Evolutionary conservation across 1,284 basidiomycete genomes (phyloP).

Genomic region (Cryptococcus jaspeensis): DNA sequence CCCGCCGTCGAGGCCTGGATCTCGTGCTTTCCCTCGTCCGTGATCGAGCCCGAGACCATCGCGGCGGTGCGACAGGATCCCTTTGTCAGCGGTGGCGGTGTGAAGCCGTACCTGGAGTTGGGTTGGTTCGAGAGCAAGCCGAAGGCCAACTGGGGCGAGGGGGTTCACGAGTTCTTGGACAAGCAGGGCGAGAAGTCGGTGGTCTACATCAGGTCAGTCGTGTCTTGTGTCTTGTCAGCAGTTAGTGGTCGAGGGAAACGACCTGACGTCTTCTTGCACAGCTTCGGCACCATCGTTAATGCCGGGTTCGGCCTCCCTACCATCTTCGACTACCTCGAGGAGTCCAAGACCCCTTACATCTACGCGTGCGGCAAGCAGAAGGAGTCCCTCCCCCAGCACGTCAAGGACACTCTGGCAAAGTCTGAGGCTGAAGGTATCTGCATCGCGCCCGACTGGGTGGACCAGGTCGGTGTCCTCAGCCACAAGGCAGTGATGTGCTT

Average conservation of each 20-base stretch:
- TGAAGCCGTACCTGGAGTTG: conserved; percentile 11
- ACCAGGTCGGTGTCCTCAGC: conserved; percentile 11
- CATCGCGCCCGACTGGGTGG: conserved; percentile 16
- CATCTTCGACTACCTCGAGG: conserved; percentile 8
- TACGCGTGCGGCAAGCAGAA: conserved; percentile 17
- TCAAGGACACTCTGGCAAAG: conserved; percentile 3
- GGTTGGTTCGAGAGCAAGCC: conserved; percentile 15
- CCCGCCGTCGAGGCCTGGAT: conserved; percentile 8
- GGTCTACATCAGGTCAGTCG: conserved; percentile 17
- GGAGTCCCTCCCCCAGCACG: conserved; percentile 3
- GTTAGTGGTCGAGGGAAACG: background rate
- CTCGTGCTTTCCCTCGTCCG: conserved; percentile 16
- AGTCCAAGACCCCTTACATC: conserved; percentile 11
- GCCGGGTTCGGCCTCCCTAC: conserved; percentile 2
- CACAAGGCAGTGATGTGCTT: conserved; percentile 16
- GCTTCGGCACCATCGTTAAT: conserved; percentile 19
- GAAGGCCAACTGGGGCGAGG: conserved; percentile 7
- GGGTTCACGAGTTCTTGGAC: conserved; percentile 17
- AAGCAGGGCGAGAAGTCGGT: conserved; percentile 7
- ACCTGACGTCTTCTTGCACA: background rate
- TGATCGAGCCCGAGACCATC: conserved; percentile 12
- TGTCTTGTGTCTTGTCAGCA: background rate
- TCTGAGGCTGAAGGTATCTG: conserved; percentile 9
- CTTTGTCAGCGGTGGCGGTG: conserved; percentile 3
- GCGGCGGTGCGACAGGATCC: conserved; percentile 7